Conservation (phyloP, 164 flowering plant genomes). For the Tetrastigma voinierianum region DNA sequence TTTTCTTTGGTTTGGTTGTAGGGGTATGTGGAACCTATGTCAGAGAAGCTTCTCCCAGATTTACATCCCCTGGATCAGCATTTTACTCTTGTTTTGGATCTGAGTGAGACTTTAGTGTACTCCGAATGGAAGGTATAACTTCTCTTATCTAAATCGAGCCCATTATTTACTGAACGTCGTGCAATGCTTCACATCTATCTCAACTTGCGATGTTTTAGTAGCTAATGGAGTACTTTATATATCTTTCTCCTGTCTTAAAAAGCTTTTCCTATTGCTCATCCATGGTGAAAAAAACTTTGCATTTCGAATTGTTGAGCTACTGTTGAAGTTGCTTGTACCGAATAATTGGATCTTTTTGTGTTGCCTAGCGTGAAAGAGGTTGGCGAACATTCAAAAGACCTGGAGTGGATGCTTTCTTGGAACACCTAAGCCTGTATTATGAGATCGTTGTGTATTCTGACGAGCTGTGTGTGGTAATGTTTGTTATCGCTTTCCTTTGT, state of each 20-base stretch:
- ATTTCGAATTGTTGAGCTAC: too few relatives aligned
- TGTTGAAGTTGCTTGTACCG: too few relatives aligned
- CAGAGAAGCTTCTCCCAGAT: slow-evolving; percentile 98
- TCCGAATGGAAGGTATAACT: slow-evolving; percentile 83
- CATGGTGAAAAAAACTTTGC: too few relatives aligned
- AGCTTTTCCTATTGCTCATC: too few relatives aligned
- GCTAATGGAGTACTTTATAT: too few relatives aligned
- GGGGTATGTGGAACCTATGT: slow-evolving; percentile 84
- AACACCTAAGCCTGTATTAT: slow-evolving; percentile 76
- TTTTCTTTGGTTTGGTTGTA: slow-evolving; percentile 18
- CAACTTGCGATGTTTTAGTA: too few relatives aligned
- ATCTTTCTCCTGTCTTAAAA: too few relatives aligned
- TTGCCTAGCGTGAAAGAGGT: slow-evolving; percentile 83
- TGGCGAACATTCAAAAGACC: slow-evolving; percentile 97
- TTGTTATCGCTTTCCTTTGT: background rate
- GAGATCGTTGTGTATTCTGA: slow-evolving; percentile 89
- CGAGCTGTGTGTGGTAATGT: slow-evolving; percentile 61
- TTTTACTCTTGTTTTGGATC: slow-evolving; percentile 89
- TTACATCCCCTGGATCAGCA: slow-evolving; percentile 79
- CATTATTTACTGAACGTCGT: too few relatives aligned
- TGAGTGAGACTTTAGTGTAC: slow-evolving; percentile 81
- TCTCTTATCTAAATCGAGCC: too few relatives aligned
- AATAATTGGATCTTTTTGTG: slow-evolving; percentile 5
- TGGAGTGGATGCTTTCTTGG: slow-evolving; percentile 90
- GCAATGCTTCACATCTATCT: too few relatives aligned